A percentile compares a stretch with the other conserved stretches of the same genome.
Conservation (phyloP, 805 yeast genomes). For the Pichia insulana region DNA sequence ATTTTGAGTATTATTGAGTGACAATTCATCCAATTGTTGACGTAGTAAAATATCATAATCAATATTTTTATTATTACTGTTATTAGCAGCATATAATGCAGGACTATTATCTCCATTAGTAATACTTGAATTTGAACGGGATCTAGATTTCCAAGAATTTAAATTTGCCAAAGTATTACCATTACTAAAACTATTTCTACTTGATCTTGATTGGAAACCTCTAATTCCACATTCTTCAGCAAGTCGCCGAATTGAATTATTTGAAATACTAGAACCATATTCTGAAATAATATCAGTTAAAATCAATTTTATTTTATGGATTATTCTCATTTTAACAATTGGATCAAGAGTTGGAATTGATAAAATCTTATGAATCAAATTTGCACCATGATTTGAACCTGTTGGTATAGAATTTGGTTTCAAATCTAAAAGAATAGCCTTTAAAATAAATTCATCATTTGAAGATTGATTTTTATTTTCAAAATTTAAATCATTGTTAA, state of each 20-base stretch:
- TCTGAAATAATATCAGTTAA: constrained; percentile 47
- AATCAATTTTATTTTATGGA: constrained; percentile 53
- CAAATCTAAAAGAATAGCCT: constrained; percentile 54
- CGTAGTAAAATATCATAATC: constrained; percentile 23
- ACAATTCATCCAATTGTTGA: constrained; percentile 25
- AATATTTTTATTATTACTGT: constrained; percentile 7
- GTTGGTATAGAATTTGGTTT: neutral
- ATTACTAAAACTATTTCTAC: constrained; percentile 17
- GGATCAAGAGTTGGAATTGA: constrained; percentile 61
- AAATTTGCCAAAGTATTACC: constrained; percentile 6
- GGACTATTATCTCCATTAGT: constrained; percentile 16
- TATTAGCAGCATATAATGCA: neutral
- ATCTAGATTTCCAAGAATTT: constrained; percentile 8
- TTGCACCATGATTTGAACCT: constrained; percentile 42
- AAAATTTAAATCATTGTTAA: constrained; percentile 11
- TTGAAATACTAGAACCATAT: constrained; percentile 53
- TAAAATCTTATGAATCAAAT: constrained; percentile 71
- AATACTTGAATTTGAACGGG: constrained; percentile 9
- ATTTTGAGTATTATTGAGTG: constrained; percentile 11
- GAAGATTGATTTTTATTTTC: constrained; percentile 8
- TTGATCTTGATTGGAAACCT: constrained; percentile 18
- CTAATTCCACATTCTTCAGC: constrained; percentile 86
- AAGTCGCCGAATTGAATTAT: constrained; percentile 71
- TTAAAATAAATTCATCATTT: constrained; percentile 18
- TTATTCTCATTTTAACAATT: constrained; percentile 47